Conservation (phyloP, 2,329 filamentous ascomycete genomes). For the Emergomyces africanus region DNA sequence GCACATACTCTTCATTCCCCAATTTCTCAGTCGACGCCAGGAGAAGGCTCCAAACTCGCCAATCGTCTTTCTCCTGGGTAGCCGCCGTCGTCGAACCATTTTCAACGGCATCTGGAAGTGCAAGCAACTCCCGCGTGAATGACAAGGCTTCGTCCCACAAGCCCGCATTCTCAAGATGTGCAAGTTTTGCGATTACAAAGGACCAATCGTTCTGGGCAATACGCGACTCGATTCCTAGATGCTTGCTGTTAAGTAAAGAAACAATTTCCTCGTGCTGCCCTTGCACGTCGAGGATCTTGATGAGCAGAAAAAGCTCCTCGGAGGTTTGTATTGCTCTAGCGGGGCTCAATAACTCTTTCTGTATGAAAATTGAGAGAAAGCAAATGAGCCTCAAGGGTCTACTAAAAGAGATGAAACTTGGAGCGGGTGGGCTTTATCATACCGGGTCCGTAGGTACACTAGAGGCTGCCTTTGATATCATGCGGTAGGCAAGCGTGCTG, state of each 20-base stretch:
- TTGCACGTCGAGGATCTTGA: slow-evolving; percentile 33
- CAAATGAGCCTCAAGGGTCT: slow-evolving; percentile 10
- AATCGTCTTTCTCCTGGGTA: slow-evolving; percentile 31
- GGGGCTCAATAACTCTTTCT: slow-evolving; percentile 30
- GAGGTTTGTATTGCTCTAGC: slow-evolving; percentile 34
- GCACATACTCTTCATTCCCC: slow-evolving; percentile 23
- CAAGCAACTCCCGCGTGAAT: slow-evolving; percentile 26
- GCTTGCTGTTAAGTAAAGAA: slow-evolving; percentile 30
- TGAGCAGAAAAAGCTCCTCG: slow-evolving; percentile 34
- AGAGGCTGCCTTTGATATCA: slow-evolving; percentile 35
- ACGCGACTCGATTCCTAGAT: slow-evolving; percentile 28
- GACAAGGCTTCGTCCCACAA: slow-evolving; percentile 27
- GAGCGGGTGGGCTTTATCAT: slow-evolving; percentile 12
- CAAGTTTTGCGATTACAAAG: slow-evolving; percentile 27
- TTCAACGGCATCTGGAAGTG: slow-evolving; percentile 20
- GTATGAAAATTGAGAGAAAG: slow-evolving; percentile 10
- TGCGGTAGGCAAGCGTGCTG: slow-evolving; percentile 38
- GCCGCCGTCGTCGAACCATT: slow-evolving; percentile 13
- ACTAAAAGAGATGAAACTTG: neutral
- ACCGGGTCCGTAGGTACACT: slow-evolving; percentile 33
- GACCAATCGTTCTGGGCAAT: slow-evolving; percentile 33
- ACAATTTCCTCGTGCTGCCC: slow-evolving; percentile 27
- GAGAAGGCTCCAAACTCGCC: slow-evolving; percentile 34
- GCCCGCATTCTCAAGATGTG: slow-evolving; percentile 24
- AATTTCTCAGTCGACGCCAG: slow-evolving; percentile 22